A percentile compares a stretch with the other conserved stretches of the same genome.
These are phyloP conservation scores for Hypoxylon sp. DNA, from an alignment of 2,329 filamentous ascomycete species.

Conservation along the genomic window DNA sequence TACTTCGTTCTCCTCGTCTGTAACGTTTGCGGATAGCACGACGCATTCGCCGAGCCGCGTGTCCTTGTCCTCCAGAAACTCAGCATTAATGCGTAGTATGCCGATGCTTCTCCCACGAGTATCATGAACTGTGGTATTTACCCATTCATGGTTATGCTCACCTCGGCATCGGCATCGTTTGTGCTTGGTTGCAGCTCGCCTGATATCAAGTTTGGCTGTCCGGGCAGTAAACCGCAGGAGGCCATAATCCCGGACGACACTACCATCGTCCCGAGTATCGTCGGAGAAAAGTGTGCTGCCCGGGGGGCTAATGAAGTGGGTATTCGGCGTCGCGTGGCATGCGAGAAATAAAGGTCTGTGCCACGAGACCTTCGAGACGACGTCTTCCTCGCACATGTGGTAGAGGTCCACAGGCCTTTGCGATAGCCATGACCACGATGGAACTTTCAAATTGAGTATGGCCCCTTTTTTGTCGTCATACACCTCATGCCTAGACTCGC, in stretches of 20 bases:
- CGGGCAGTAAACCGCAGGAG: slow-evolving; percentile 5
- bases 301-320: not conserved
- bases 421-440: slow-evolving; percentile 13
- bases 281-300: not conserved
- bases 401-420: not conserved
- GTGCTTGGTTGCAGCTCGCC: not conserved
- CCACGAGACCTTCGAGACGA: slow-evolving; percentile 10
- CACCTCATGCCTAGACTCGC: not conserved
- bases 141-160: not conserved
- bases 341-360: not conserved
- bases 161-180: not conserved
- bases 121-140: not conserved
- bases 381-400: not conserved
- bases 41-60: not conserved
- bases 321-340: not conserved
- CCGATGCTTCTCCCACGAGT: not conserved
- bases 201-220: not conserved
- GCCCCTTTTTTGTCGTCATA: not conserved
- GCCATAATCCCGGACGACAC: slow-evolving; percentile 3
- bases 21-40: slow-evolving; percentile 5
- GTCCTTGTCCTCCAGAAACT: not conserved
- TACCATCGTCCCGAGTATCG: not conserved
- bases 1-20: not conserved
- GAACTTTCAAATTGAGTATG: not conserved
- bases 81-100: not conserved